A percentile compares a stretch with the other conserved stretches of the same genome.
These are phyloP conservation scores for Tetracentron sinense DNA, from an alignment of 164 flowering plant species.

Conservation along the genomic window DNA sequence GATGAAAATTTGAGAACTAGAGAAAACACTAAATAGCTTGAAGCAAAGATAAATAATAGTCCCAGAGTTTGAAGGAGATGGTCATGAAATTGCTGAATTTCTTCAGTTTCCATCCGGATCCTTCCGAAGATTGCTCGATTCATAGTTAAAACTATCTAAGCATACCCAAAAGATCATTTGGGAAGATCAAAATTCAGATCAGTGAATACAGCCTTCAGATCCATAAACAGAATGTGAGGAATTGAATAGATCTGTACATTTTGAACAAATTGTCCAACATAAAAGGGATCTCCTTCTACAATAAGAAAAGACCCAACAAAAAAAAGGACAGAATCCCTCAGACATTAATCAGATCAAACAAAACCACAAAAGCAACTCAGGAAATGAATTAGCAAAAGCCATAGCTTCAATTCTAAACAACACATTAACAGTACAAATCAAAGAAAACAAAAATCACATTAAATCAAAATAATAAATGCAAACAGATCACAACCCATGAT, in stretches of 20 bases:
- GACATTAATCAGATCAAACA: background rate
- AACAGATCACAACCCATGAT: background rate
- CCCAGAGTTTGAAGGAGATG: slow-evolving; percentile 7
- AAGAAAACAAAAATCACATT: background rate
- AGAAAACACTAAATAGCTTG: background rate
- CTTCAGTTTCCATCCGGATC: background rate
- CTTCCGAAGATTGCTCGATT: background rate
- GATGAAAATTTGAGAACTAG: background rate
- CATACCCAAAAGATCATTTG: background rate
- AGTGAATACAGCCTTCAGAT: background rate
- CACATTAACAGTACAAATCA: background rate
- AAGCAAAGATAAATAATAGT: background rate
- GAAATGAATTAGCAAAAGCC: background rate
- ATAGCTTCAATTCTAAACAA: background rate
- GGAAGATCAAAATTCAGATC: background rate
- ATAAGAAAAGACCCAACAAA: background rate
- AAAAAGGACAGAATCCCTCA: background rate
- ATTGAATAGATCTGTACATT: background rate
- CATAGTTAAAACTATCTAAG: background rate
- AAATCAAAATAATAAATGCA: background rate
- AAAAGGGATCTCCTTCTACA: background rate
- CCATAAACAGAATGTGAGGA: background rate
- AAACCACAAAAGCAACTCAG: background rate
- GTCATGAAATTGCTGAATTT: background rate
- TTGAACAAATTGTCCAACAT: background rate